These are phyloP conservation scores for Hanseniaspora pseudoguilliermondii DNA, from an alignment of 805 yeast genomes.

Conservation along the genomic window DNA sequence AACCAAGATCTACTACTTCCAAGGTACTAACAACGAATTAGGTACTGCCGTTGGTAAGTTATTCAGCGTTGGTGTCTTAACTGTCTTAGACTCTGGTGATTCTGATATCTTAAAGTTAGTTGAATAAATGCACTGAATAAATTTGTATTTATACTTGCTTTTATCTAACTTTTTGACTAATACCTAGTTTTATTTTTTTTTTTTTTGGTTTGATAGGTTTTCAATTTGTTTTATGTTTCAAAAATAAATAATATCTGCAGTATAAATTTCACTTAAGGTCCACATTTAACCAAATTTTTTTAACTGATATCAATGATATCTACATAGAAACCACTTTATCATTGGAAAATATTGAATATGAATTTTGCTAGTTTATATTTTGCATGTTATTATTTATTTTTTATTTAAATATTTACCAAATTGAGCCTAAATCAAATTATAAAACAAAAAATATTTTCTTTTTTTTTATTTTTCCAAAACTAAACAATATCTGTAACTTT, in stretches of 20 bases:
- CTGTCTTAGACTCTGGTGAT: conserved; percentile 98
- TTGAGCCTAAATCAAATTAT: too few relatives aligned
- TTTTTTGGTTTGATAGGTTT: not conserved
- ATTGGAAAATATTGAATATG: not conserved
- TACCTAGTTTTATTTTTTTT: too few relatives aligned
- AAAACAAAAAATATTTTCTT: too few relatives aligned
- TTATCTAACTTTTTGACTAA: not conserved
- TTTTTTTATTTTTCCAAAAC: too few relatives aligned
- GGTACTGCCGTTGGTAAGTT: conserved; percentile 99
- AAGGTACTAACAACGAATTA: conserved; percentile 99
- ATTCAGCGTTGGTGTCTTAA: conserved; percentile 97
- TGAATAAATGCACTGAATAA: conserved; percentile 23
- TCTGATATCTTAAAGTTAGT: conserved; percentile 84
- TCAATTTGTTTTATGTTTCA: not conserved
- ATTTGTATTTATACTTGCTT: not conserved
- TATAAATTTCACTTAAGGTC: not conserved
- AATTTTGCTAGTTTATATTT: too few relatives aligned
- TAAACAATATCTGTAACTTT: too few relatives aligned
- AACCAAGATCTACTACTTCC: conserved; percentile 95
- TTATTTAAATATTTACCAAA: too few relatives aligned
- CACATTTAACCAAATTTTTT: not conserved
- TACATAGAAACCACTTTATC: not conserved
- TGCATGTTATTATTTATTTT: too few relatives aligned
- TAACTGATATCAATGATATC: not conserved
- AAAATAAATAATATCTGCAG: not conserved